phyloP scores from a whole-genome alignment of 441 rosid genomes.

The Kokia cookei region DNA sequence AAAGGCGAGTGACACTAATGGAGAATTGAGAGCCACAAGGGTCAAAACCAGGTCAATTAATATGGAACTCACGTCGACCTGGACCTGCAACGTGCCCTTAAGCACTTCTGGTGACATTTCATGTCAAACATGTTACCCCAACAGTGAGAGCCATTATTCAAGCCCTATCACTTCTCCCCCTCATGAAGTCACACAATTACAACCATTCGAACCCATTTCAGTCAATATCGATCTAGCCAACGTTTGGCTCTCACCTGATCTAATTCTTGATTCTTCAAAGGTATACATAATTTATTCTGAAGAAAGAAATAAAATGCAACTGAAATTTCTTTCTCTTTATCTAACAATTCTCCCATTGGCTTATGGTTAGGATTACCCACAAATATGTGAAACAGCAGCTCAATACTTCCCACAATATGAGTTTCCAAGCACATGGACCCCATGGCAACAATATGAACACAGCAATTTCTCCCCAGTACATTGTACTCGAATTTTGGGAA shows the following conservation, averaged over 20 bases:
- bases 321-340: not conserved
- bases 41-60: conserved; percentile 22
- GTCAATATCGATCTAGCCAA: conserved; percentile 28
- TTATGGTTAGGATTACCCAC: conserved; percentile 35
- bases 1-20: conserved; percentile 30
- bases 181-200: conserved; percentile 16
- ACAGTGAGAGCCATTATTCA: conserved; percentile 26
- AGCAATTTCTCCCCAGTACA: conserved; percentile 24
- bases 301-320: not conserved
- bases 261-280: conserved; percentile 67
- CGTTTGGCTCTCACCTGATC: conserved; percentile 56
- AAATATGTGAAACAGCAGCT: conserved; percentile 25
- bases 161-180: conserved; percentile 30
- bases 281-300: conserved; percentile 21
- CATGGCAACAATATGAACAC: conserved; percentile 31
- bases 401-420: conserved; percentile 28
- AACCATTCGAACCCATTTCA: conserved; percentile 23
- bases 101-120: conserved; percentile 27
- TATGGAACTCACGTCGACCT: conserved; percentile 20
- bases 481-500: conserved; percentile 11
- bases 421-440: conserved; percentile 21
- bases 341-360: not conserved
- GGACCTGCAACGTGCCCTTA: conserved; percentile 29
- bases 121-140: conserved; percentile 30
- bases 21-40: conserved; percentile 26